Evolutionary conservation across 2,329 filamentous ascomycete genomes (phyloP).

Genomic region (Knoxdaviesia capensis): DNA sequence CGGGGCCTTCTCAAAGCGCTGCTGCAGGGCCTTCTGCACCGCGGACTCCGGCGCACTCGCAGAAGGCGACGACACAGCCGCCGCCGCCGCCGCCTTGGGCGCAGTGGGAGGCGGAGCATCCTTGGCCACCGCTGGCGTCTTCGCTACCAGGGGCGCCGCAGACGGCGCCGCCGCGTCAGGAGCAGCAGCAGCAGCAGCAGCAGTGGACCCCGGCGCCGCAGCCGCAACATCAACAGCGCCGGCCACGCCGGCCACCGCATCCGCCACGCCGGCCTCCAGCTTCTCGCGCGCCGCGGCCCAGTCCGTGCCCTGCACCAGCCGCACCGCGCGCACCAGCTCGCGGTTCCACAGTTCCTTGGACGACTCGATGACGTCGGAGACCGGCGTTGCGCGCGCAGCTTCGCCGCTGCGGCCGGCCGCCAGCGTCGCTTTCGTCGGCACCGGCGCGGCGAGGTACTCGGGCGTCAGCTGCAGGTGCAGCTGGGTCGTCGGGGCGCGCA

Average conservation of each 20-base stretch:
- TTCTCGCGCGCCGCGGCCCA: conserved; percentile 42
- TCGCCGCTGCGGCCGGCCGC: conserved; percentile 12
- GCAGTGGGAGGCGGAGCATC: conserved; percentile 15
- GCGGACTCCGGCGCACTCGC: conserved; percentile 10
- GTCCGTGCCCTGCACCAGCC: conserved; percentile 44
- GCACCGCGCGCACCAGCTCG: conserved; percentile 47
- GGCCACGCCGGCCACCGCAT: too few species aligned
- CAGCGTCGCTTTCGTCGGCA: conserved; percentile 27
- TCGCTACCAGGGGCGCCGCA: conserved; percentile 2
- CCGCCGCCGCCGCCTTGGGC: conserved; percentile 13
- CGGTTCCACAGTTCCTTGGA: conserved; percentile 64
- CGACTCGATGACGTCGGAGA: conserved; percentile 33
- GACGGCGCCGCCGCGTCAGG: background rate
- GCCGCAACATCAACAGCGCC: too few species aligned
- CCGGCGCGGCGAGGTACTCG: conserved; percentile 16
- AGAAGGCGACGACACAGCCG: conserved; percentile 8
- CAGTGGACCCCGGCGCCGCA: too few species aligned
- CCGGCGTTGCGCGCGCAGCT: conserved; percentile 21
- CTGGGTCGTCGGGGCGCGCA: conserved; percentile 35
- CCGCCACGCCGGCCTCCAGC: conserved; percentile 21
- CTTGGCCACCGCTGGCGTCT: conserved; percentile 14
- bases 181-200: too few species aligned
- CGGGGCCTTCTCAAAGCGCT: conserved; percentile 27
- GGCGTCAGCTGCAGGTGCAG: conserved; percentile 32
- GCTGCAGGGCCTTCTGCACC: conserved; percentile 27